Conservation (phyloP, 768 basidiomycete genomes). For the Mycena floridula region DNA sequence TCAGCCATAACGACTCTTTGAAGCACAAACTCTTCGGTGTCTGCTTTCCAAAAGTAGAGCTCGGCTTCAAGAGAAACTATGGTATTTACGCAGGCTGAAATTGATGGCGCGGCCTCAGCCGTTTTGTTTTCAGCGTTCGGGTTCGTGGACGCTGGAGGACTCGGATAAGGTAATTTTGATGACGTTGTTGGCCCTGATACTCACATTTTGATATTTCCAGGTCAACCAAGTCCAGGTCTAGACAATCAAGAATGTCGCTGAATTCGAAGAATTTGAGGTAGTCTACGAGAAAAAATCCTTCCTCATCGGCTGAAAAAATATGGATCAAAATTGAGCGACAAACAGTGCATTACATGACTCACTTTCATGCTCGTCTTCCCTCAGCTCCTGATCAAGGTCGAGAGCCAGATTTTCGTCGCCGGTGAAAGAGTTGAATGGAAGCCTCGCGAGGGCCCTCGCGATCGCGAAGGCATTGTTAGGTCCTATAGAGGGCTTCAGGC, state of each 20-base stretch:
- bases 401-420: too few species aligned
- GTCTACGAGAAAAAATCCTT: constrained; percentile 87
- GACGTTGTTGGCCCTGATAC: neutral
- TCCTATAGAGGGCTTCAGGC: too few species aligned
- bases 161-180: neutral
- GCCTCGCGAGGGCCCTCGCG: too few species aligned
- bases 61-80: constrained; percentile 41
- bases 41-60: constrained; percentile 58
- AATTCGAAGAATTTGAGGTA: constrained; percentile 81
- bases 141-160: neutral
- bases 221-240: constrained; percentile 75
- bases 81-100: constrained; percentile 7
- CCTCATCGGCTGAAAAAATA: constrained; percentile 72
- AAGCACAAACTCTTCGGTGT: constrained; percentile 40
- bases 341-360: constrained; percentile 20
- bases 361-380: constrained; percentile 94
- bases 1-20: constrained; percentile 50
- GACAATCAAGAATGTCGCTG: constrained; percentile 60
- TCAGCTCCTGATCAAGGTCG: constrained; percentile 86
- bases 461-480: too few species aligned
- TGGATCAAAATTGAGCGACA: neutral
- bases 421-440: too few species aligned
- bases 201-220: constrained; percentile 78
- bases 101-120: too few species aligned
- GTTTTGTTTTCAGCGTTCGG: constrained; percentile 1